Evolutionary conservation across 192 early-diverging fungal species (phyloP), one percentile per base, ranked within the genome.

Genomic region (Linnemannia exigua): DNA sequence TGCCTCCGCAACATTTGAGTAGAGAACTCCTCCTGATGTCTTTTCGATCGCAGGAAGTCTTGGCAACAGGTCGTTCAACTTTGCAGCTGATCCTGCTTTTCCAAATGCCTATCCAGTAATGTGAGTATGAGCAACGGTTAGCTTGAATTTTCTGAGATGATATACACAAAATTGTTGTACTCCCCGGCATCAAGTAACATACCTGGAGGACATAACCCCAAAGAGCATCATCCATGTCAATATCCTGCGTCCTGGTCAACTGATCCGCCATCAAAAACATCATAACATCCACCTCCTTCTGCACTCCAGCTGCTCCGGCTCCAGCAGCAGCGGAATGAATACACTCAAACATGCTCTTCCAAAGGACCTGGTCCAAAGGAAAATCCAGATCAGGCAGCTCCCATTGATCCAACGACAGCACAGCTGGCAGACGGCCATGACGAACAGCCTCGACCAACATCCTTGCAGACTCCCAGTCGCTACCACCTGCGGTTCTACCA

Each of bases 331-430:
- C 76, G 7, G 48, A 25, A 22, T 74, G 50, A 9, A 86, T 38
- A 28, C 78, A 80, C 25, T 76, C 84, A 50, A 86, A 86, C 79
- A 86, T 77, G 31, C 17, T 75, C 67, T 86, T 79, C 84, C 84
- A 86, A 17, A 86, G 28, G 1, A 52, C 79, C 28, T 54, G 61
- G 33, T 79, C 79, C 63, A 86, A 47, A 14, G n/a, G 47, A 51
- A 77, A 25, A 35, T 79, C 73, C 58, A 80, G 48, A 41, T 86
- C 79, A 5, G 84, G 84, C 28, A 86, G 19, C 51, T 86, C 84
- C 84, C 84, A 86, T 17, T 80, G 84, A 73, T 86, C 84, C 17
- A 66, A 47, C 7, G 84, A 86, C 70, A 86, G 37, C 48, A 86
- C 70, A 11, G 75, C 84, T 8, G 84, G 84, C 28, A 86, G 70